Conservation (phyloP, 2,329 filamentous ascomycete genomes). For the Penicillium frequentans region DNA sequence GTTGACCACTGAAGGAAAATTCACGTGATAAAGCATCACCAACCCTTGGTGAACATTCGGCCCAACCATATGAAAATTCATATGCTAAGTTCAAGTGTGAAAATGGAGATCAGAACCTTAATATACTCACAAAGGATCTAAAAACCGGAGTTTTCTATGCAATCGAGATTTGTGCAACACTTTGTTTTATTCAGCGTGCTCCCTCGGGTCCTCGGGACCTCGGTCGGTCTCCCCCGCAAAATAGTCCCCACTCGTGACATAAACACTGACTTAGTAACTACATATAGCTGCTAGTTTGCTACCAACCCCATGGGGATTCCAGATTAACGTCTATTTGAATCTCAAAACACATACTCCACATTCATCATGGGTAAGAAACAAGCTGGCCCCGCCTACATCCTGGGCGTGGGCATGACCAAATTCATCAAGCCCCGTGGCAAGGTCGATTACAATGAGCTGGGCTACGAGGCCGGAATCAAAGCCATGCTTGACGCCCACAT, state of each 20-base stretch:
- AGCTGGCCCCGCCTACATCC: conserved; percentile 70
- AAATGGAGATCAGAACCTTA: not conserved
- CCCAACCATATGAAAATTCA: not conserved
- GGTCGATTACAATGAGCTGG: conserved; percentile 91
- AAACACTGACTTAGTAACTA: not conserved
- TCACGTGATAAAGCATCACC: not conserved
- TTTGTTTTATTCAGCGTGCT: not conserved
- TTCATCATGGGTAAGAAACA: conserved; percentile 53
- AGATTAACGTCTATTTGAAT: conserved; percentile 1
- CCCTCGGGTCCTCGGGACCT: conserved; percentile 32
- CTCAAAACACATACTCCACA: conserved; percentile 2
- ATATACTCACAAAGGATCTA: not conserved
- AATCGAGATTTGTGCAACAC: conserved; percentile 1
- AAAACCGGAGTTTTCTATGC: not conserved
- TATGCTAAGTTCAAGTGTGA: not conserved
- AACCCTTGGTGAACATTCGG: not conserved
- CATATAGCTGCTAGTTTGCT: not conserved
- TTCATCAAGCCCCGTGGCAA: conserved; percentile 97
- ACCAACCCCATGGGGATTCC: no score
- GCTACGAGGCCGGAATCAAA: conserved; percentile 89
- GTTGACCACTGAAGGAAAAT: not conserved
- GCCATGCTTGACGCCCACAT: conserved; percentile 75
- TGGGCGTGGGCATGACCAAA: conserved; percentile 98
- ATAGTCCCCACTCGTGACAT: not conserved
- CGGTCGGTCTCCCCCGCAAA: conserved; percentile 31